Evolutionary conservation across 176 grass and related monocot species (phyloP).

Genomic region (Juncus effusus): DNA sequence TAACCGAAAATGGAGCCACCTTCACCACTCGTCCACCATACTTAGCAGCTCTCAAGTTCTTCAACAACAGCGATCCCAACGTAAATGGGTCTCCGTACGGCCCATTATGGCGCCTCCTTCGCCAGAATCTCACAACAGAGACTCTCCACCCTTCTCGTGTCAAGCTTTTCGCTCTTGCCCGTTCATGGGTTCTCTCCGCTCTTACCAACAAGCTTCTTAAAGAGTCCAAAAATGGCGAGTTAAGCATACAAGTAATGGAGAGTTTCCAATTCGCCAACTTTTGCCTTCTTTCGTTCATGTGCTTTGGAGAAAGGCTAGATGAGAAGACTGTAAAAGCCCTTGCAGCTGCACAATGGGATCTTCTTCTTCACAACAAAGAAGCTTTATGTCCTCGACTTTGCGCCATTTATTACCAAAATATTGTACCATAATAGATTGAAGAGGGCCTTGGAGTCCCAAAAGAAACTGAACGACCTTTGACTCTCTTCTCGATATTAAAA

Average conservation of each 20-base stretch:
- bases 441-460: not conserved
- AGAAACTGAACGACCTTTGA: conserved; percentile 34
- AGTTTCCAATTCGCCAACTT: conserved; percentile 53
- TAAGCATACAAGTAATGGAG: conserved; percentile 8
- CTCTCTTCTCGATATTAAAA: conserved; percentile 50
- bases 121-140: conserved; percentile 53
- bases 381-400: conserved; percentile 37
- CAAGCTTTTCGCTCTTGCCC: conserved; percentile 34
- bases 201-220: conserved; percentile 27
- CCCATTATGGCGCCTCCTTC: conserved; percentile 41
- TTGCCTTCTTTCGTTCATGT: conserved; percentile 55
- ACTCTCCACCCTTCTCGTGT: conserved; percentile 37
- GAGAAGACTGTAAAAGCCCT: conserved; percentile 42
- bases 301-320: conserved; percentile 62
- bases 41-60: not conserved
- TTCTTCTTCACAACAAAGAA: conserved; percentile 23
- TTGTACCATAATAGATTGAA: conserved; percentile 32
- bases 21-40: conserved; percentile 32
- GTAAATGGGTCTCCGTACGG: conserved; percentile 42
- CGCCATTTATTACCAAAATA: conserved; percentile 27
- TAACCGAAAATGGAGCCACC: conserved; percentile 29
- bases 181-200: conserved; percentile 25
- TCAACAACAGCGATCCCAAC: conserved; percentile 15
- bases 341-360: not conserved
- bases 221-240: too few species aligned